Percentiles rank a stretch among this genome's conserved stretches.
phyloP scores from a whole-genome alignment of 1,284 basidiomycete species.

The Exobasidium cylindrosporum region DNA sequence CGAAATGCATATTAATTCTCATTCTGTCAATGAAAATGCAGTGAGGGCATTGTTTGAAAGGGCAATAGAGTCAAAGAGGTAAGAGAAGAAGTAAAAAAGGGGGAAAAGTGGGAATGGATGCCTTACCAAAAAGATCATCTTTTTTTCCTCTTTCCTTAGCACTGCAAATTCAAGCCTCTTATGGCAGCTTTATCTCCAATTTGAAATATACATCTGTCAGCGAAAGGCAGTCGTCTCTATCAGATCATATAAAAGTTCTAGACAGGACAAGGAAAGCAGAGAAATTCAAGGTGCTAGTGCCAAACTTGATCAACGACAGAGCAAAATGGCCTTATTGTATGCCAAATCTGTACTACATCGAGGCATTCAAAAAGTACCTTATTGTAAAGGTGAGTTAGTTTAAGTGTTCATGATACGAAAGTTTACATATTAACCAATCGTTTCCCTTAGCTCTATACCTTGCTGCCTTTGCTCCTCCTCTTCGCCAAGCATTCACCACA shows the following conservation, averaged over 20 bases:
- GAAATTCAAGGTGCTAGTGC: not conserved
- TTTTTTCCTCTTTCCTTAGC: not conserved
- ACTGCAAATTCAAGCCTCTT: not conserved
- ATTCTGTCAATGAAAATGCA: not conserved
- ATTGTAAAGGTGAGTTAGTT: constrained; percentile 3
- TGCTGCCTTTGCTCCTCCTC: constrained; percentile 1
- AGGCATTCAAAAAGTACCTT: not conserved
- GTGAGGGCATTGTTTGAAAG: constrained; percentile 4
- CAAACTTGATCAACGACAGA: not conserved
- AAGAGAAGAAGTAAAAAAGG: too few species aligned
- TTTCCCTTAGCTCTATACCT: constrained; percentile 2
- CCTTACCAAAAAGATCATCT: too few species aligned
- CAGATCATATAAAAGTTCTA: not conserved
- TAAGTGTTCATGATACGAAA: too few species aligned
- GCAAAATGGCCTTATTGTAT: not conserved
- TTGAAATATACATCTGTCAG: not conserved
- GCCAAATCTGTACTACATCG: not conserved
- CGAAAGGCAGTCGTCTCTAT: not conserved
- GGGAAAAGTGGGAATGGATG: too few species aligned
- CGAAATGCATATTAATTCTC: not conserved
- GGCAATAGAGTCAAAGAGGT: not conserved
- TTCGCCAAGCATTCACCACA: not conserved
- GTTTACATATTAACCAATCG: too few species aligned
- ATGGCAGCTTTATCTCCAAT: constrained; percentile 3
- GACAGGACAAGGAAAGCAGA: not conserved